Evolutionary conservation across 164 flowering plant genomes (phyloP).

Genomic region (Dillenia turbinata): DNA sequence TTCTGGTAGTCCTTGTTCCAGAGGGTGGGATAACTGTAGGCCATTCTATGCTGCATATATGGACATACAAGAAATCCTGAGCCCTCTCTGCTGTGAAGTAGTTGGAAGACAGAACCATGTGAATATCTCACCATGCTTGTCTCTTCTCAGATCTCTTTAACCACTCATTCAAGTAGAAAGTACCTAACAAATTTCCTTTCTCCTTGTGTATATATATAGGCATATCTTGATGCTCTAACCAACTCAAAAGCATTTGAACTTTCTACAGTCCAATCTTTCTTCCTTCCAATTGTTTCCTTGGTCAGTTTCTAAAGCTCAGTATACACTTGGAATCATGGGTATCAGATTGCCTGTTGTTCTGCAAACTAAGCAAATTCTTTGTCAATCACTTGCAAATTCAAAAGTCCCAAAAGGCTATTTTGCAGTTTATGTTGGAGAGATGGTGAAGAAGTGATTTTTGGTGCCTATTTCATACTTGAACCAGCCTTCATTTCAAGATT

Average conservation of each 20-base stretch:
- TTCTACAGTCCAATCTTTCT: background rate
- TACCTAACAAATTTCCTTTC: no score
- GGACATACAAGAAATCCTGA: no score
- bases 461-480: constrained; percentile 24
- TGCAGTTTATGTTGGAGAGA: constrained; percentile 34
- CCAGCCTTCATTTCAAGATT: constrained; percentile 20
- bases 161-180: no score
- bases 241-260: background rate
- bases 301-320: background rate
- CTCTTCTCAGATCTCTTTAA: no score
- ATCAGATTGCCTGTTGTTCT: constrained; percentile 11
- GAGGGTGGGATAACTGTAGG: no score
- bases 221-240: background rate
- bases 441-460: constrained; percentile 15
- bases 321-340: constrained; percentile 9
- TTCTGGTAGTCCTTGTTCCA: no score
- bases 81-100: no score
- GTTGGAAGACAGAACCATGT: no score
- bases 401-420: constrained; percentile 30
- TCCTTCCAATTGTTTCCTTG: background rate
- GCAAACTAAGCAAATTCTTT: constrained; percentile 15
- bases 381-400: constrained; percentile 1
- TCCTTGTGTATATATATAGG: no score
- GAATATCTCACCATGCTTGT: no score
- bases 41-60: no score